A percentile compares a stretch with the other conserved stretches of the same genome.
Evolutionary conservation across 805 yeast genomes (phyloP).

Genomic region (Barnettozyma siamensis): DNA sequence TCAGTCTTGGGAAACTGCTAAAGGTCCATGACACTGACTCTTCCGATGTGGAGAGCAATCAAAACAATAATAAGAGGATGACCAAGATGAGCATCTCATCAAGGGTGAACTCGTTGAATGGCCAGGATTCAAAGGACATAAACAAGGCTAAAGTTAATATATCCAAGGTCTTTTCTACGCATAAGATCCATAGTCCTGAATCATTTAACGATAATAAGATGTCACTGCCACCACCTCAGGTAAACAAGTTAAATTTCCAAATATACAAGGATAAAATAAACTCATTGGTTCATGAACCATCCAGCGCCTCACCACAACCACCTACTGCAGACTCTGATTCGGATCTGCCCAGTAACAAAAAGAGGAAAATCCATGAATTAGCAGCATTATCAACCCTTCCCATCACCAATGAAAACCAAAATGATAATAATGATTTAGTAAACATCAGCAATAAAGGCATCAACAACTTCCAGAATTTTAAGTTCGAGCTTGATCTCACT

Average conservation of each 20-base stretch:
- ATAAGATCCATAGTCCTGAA: too few relatives aligned
- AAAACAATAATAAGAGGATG: neutral
- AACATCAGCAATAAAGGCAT: neutral
- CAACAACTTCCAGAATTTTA: conserved; percentile 1
- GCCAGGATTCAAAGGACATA: too few relatives aligned
- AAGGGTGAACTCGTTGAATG: neutral
- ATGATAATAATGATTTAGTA: neutral
- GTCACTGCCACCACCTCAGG: neutral
- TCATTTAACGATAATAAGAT: too few relatives aligned
- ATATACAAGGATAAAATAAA: conserved; percentile 3
- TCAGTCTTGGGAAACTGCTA: neutral
- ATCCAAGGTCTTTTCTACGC: neutral
- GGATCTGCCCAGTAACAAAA: neutral
- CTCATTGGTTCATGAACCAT: neutral
- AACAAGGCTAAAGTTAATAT: too few relatives aligned
- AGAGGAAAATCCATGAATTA: neutral
- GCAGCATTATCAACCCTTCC: neutral
- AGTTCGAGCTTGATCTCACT: conserved; percentile 2
- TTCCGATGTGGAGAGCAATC: too few relatives aligned
- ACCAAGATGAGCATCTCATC: neutral
- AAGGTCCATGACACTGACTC: too few relatives aligned
- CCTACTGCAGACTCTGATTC: too few relatives aligned
- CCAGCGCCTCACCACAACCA: too few relatives aligned
- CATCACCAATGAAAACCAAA: neutral
- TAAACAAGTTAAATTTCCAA: neutral